Percentiles rank a stretch among this genome's conserved stretches.
Conservation (phyloP, 2,329 filamentous ascomycete genomes). For the Madurella fahalii region DNA sequence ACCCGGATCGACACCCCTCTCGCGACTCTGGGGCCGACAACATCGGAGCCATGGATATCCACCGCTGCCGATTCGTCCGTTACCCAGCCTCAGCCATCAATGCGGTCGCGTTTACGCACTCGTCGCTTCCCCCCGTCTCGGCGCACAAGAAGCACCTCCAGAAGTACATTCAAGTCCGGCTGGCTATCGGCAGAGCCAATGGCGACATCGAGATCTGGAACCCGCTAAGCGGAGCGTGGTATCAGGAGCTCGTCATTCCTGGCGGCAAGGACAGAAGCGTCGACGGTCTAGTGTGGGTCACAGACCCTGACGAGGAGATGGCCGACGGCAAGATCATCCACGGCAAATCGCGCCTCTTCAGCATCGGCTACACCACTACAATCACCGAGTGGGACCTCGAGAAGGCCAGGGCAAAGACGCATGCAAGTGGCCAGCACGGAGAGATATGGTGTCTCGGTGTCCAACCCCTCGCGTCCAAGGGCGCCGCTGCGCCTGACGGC, state of each 20-base stretch:
- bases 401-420: slow-evolving; percentile 69
- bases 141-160: slow-evolving; percentile 42
- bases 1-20: slow-evolving; percentile 13
- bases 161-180: slow-evolving; percentile 60
- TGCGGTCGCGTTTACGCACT: slow-evolving; percentile 87
- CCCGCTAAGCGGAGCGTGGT: slow-evolving; percentile 74
- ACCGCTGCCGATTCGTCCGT: slow-evolving; percentile 92
- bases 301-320: slow-evolving; percentile 71
- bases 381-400: slow-evolving; percentile 94
- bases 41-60: slow-evolving; percentile 72
- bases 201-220: slow-evolving; percentile 99
- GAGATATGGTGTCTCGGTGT: slow-evolving; percentile 96
- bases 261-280: slow-evolving; percentile 83
- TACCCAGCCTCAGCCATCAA: slow-evolving; percentile 92
- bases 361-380: slow-evolving; percentile 87
- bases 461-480: slow-evolving; percentile 58
- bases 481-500: slow-evolving; percentile 22
- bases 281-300: slow-evolving; percentile 88
- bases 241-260: slow-evolving; percentile 80
- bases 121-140: slow-evolving; percentile 48
- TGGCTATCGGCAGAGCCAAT: slow-evolving; percentile 88
- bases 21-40: slow-evolving; percentile 15
- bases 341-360: slow-evolving; percentile 83
- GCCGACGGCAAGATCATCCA: slow-evolving; percentile 57
- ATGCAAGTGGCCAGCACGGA: slow-evolving; percentile 87